Conservation (phyloP, 371 early-diverging fungal species). For the Actinomucor elegans region DNA sequence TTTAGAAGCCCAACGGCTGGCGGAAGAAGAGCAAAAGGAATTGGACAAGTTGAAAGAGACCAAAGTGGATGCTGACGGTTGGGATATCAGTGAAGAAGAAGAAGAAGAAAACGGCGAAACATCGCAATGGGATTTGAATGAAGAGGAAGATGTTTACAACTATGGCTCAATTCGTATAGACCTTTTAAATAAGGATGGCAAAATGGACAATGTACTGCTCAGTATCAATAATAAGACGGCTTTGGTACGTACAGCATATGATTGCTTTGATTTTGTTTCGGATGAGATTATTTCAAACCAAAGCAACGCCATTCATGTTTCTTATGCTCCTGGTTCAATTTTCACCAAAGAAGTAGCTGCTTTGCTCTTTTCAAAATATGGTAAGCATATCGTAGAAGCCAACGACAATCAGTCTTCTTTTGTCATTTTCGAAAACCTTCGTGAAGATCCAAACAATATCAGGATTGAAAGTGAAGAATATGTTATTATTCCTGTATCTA, state of each 20-base stretch:
- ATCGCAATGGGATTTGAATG: conserved; percentile 13
- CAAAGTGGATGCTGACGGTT: conserved; percentile 24
- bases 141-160: conserved; percentile 38
- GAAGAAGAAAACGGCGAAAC: conserved; percentile 21
- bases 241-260: conserved; percentile 36
- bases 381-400: conserved; percentile 30
- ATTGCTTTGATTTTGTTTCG: conserved; percentile 36
- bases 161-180: conserved; percentile 36
- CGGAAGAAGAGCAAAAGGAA: conserved; percentile 14
- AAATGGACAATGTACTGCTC: conserved; percentile 16
- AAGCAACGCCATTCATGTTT: conserved; percentile 16
- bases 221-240: conserved; percentile 31
- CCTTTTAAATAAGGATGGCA: conserved; percentile 10
- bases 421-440: conserved; percentile 32
- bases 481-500: conserved; percentile 4
- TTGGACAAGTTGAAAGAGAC: conserved; percentile 12
- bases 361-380: conserved; percentile 17
- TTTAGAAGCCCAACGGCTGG: background rate
- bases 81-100: conserved; percentile 42
- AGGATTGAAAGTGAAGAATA: conserved; percentile 1
- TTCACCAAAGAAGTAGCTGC: conserved; percentile 2
- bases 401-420: conserved; percentile 23
- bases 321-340: background rate
- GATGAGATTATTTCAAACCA: conserved; percentile 19
- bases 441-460: conserved; percentile 1